Percentiles rank a stretch among this genome's conserved stretches.
These are phyloP conservation scores for Pichia inconspicua DNA, from an alignment of 1,139 yeast species.

Conservation along the genomic window DNA sequence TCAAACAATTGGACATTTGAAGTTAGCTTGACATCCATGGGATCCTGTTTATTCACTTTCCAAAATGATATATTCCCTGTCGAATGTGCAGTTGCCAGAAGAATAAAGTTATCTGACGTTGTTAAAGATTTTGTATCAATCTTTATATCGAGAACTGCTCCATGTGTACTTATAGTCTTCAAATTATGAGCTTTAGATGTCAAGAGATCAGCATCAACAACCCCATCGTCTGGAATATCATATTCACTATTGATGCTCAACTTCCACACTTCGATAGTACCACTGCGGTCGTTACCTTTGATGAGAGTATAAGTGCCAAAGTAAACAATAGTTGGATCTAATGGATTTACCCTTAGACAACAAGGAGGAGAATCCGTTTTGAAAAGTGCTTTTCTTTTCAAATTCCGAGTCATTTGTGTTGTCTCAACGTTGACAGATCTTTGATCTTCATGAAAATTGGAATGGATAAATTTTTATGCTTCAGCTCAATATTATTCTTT, in stretches of 20 bases:
- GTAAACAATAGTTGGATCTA: conserved; percentile 37
- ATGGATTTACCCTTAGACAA: conserved; percentile 55
- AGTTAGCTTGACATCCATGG: conserved; percentile 19
- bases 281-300: conserved; percentile 53
- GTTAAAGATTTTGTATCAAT: conserved; percentile 37
- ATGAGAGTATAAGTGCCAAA: conserved; percentile 78
- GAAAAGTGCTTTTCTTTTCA: conserved; percentile 15
- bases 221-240: conserved; percentile 14
- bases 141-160: conserved; percentile 75
- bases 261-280: conserved; percentile 61
- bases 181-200: conserved; percentile 23
- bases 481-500: background rate
- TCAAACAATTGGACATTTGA: conserved; percentile 39
- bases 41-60: conserved; percentile 30
- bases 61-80: conserved; percentile 68
- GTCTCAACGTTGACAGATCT: too few relatives aligned
- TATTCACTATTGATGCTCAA: conserved; percentile 9
- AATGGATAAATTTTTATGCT: background rate
- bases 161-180: conserved; percentile 30
- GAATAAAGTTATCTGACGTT: conserved; percentile 29
- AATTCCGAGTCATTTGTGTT: conserved; percentile 7
- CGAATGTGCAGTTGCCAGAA: conserved; percentile 65
- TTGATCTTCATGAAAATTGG: background rate
- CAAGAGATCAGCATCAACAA: conserved; percentile 8
- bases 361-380: conserved; percentile 72